Evolutionary conservation across 2,329 filamentous ascomycete genomes (phyloP).

Genomic region (Penicillium sp.): DNA sequence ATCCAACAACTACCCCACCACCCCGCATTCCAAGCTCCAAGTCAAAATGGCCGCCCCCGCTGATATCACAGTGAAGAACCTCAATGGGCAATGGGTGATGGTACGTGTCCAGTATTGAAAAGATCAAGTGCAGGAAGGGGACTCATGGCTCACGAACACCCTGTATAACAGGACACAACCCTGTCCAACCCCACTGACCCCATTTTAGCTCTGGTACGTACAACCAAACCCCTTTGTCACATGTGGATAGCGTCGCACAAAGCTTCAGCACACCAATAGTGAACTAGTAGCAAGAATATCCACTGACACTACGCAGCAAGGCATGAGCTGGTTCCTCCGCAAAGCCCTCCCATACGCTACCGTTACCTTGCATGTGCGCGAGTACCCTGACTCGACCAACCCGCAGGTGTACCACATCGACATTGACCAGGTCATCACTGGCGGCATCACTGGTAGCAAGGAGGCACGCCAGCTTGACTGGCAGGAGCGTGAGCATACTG

Average conservation of each 20-base stretch:
- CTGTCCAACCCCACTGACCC: conserved; percentile 66
- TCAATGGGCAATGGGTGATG: conserved; percentile 66
- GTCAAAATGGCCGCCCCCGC: conserved; percentile 66
- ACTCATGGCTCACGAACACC: background rate
- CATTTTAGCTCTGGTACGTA: conserved; percentile 57
- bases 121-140: background rate
- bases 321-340: conserved; percentile 66
- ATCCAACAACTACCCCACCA: conserved; percentile 12
- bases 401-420: conserved; percentile 58
- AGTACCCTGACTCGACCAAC: conserved; percentile 45
- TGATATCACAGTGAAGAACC: conserved; percentile 61
- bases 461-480: conserved; percentile 58
- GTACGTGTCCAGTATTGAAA: conserved; percentile 43
- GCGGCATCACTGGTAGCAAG: conserved; percentile 62
- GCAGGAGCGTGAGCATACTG: conserved; percentile 60
- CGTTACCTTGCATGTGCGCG: conserved; percentile 60
- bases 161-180: conserved; percentile 60
- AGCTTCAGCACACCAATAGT: background rate
- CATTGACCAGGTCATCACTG: conserved; percentile 67
- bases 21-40: conserved; percentile 18
- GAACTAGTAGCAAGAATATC: background rate
- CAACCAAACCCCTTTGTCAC: background rate
- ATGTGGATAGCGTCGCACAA: background rate
- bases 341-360: conserved; percentile 66
- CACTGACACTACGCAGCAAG: conserved; percentile 48